phyloP scores from a whole-genome alignment of 2,329 filamentous ascomycete genomes.

The Xylariales sp. region DNA sequence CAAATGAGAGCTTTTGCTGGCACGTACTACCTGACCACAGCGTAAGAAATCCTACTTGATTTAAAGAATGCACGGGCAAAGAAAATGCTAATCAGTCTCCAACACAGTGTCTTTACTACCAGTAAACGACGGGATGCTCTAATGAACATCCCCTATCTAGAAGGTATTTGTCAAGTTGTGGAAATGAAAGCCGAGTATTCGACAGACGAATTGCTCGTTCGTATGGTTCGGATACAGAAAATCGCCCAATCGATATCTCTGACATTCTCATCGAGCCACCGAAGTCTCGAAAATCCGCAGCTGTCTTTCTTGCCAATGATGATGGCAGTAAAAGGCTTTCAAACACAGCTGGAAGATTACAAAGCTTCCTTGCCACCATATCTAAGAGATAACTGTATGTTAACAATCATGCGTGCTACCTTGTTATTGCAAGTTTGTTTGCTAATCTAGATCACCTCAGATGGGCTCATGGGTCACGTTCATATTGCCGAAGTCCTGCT shows the following conservation, averaged over 20 bases:
- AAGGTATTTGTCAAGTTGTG: constrained; percentile 37
- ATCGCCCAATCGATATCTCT: constrained; percentile 42
- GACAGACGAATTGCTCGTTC: constrained; percentile 38
- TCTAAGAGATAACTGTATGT: constrained; percentile 29
- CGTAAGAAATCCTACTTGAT: too few relatives aligned
- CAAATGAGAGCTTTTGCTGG: constrained; percentile 43
- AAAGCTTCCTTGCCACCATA: constrained; percentile 28
- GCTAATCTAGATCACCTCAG: constrained; percentile 17
- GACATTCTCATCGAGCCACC: constrained; percentile 26
- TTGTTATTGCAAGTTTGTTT: neutral
- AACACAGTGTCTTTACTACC: constrained; percentile 23
- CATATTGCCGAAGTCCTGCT: constrained; percentile 42
- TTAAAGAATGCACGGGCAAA: too few relatives aligned
- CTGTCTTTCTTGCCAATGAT: constrained; percentile 27
- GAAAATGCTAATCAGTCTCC: constrained; percentile 2
- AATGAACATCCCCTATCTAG: constrained; percentile 40
- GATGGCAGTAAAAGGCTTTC: constrained; percentile 37
- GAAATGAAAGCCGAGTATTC: constrained; percentile 36
- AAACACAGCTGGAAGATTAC: constrained; percentile 37
- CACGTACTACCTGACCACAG: constrained; percentile 45
- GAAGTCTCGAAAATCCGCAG: constrained; percentile 25
- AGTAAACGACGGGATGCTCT: constrained; percentile 42
- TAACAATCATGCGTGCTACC: neutral
- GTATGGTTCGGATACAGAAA: constrained; percentile 43
- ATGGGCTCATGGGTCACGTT: constrained; percentile 35